Base-by-base conservation (phyloP, 1,284 basidiomycete genomes). In the Malassezia japonica region DNA sequence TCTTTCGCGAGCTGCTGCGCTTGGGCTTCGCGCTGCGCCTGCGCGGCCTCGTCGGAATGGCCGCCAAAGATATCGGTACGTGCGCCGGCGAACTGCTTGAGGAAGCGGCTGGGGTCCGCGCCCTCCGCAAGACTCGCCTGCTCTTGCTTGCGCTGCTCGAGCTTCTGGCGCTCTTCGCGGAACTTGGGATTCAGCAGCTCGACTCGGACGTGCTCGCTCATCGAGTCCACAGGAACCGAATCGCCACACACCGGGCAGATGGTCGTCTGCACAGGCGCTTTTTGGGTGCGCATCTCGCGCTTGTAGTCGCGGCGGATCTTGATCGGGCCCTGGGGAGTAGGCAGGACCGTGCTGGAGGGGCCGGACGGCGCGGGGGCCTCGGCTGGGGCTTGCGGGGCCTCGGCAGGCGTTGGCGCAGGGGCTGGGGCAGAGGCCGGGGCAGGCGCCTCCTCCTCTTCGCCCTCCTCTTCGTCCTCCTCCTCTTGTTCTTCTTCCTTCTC, bases 131-230 rank as follows among this genome's bases (percentile, higher is more conserved):
- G 52, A 9, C 60, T 53, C 8, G 62, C 59, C 36, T 72, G 70
- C 46, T 70, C 65, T 10, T 69, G 66, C 40, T 62, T 60, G 37
- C 63, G 62, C 20, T 59, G 50, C 44, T 72, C 70, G 12, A 72
- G 52, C 36, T 67, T 60, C 28, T 55, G 49, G 13, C 67, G 57
- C 52, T 72, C 66, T 47, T 70, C 65, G 48, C 68, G 62, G 47
- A 61, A 70, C 69, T 85, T 83, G 34, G 94, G 94, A 75, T 99
- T 91, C 65, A 99, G 81, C 43, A 96, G 77, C 74, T 99, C 94
- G 74, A 98, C 95, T 68, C 94, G 86, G 80, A 96, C 92, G 75
- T 98, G 94, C 72, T 98, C 91, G 61, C 90, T 83, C 56, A 98
- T 79, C 74, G 98, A 91, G 76, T 90, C 85, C 61, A 94, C 83